Evolutionary conservation across 495 filamentous ascomycete genomes (phyloP).

Genomic region (Neurospora africana): DNA sequence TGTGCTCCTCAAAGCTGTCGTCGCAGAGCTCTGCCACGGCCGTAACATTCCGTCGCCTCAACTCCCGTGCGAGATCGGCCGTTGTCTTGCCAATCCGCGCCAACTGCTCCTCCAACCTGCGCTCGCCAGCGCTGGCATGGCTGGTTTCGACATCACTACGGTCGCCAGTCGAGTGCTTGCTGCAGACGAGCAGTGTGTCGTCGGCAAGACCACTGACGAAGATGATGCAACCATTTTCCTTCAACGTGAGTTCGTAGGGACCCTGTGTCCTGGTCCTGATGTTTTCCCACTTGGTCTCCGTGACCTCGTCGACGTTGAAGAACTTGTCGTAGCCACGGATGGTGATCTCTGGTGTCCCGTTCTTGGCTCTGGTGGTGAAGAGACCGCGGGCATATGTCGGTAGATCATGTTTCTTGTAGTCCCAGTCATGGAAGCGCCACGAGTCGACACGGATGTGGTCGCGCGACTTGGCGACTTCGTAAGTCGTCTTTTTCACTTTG

Average conservation of each 20-base stretch:
- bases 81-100: constrained; percentile 60
- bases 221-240: constrained; percentile 98
- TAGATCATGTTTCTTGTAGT: constrained; percentile 76
- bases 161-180: constrained; percentile 89
- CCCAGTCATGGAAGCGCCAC: constrained; percentile 89
- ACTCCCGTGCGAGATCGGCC: constrained; percentile 59
- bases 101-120: constrained; percentile 75
- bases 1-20: constrained; percentile 92
- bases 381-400: constrained; percentile 88
- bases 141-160: constrained; percentile 57
- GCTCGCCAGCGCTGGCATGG: constrained; percentile 78
- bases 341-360: constrained; percentile 63
- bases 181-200: constrained; percentile 81
- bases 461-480: constrained; percentile 46
- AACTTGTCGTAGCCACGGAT: constrained; percentile 96
- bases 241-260: constrained; percentile 90
- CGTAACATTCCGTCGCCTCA: constrained; percentile 75
- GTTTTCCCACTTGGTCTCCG: constrained; percentile 68
- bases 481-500: constrained; percentile 63
- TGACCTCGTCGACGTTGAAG: constrained; percentile 81
- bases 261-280: constrained; percentile 68
- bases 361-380: constrained; percentile 61
- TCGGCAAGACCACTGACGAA: constrained; percentile 90
- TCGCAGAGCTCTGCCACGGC: constrained; percentile 96
- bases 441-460: constrained; percentile 62